Evolutionary conservation across 305 asterid species (phyloP), one percentile per base, ranked within the genome.

Genomic region (Euphrasia arctica): DNA sequence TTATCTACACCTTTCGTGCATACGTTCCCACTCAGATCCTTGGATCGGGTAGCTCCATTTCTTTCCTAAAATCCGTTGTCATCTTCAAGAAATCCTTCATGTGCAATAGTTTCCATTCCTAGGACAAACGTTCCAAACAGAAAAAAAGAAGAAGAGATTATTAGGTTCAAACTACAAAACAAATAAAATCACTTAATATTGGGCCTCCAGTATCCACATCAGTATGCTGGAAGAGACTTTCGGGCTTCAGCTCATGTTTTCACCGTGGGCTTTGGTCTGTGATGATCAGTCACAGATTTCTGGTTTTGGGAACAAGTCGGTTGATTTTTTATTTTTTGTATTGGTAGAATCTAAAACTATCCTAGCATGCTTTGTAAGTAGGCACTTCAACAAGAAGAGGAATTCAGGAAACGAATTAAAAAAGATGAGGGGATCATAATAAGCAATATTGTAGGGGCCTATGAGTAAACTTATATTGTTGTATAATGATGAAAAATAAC

Each of bases 71-170:
- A 8, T 66, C 84, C 67, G 15, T 64, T 12, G 96, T 82, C 95
- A 91, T 89, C 77, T 71, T 81, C 78, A 87, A 59, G 76, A 89
- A 91, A 56, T 72, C 89, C 68, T 71, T 78, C 83, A 67, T 79
- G 79, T 91, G 89, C 75, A 83, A 63, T 47, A 54, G 22, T 64
- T 89, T 70, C 96, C 98, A 91, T 60, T 75, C 92, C 98, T 91
- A 71, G 3, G 12, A 50, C 41, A 22, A 62, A 54, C 43, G 51
- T 29, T 6, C 1, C 41, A 49, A 56, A 54, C 14, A 48, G 58
- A 32, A 39, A 39, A 39, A 39, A 18, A 18, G 22, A 18, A 18
- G 22, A 3, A 11, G 11, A 15, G 31, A 39, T 39, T 7, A 47
- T 64, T 45, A 60, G 31, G 42, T 31, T 18, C 22, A 18, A 18